Base-by-base conservation (phyloP, 176 grass and related monocot species). In the Cymbopogon citratus region DNA sequence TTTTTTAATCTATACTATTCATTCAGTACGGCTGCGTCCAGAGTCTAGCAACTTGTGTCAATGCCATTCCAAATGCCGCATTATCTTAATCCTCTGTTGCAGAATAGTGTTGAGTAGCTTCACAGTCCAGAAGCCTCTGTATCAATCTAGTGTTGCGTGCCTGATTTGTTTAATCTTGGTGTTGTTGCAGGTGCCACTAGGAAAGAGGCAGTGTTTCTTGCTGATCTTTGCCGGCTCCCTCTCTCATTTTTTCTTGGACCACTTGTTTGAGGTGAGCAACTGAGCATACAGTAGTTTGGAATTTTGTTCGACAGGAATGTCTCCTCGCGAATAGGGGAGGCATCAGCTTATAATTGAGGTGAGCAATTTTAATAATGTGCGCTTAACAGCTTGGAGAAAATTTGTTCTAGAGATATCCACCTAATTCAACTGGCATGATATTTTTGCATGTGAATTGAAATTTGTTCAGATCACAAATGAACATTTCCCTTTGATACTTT, bases 171-270 rank as follows among this genome's bases (percentile, higher is more conserved):
- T 69, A 71, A 56, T 77, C 31, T 62, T 31, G 14, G 38, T 48
- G 79, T 43, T 46, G 36, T 23, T 80, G 59, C 86, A 97, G 94
- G 94, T 87, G 21, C 71, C 89, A 63, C 29, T 94, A 68, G 92
- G 61, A 84, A 92, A 75, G 60, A 76, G 59, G 54, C 92, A 97
- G 71, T 92, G 94, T 39, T 92, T 97, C 85, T 85, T 87, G n/a
- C 86, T 97, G 36, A 66, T 97, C n/a, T 81, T 84, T 6, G 94
- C 92, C 5, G 94, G 92, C 51, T 97, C 90, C n/a, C 86, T 97
- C 6, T 97, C 92, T 31, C 94, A 97, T 66, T 97, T 97, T 84
- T 97, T 97, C 83, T 83, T 97, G 86, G 95, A 97, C 71, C 95
- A 97, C 71, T 89, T 97, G 73, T 94, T 94, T 71, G 95, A 94